Conservation (phyloP, 192 early-diverging fungal genomes). For the Funneliformis mosseae region DNA sequence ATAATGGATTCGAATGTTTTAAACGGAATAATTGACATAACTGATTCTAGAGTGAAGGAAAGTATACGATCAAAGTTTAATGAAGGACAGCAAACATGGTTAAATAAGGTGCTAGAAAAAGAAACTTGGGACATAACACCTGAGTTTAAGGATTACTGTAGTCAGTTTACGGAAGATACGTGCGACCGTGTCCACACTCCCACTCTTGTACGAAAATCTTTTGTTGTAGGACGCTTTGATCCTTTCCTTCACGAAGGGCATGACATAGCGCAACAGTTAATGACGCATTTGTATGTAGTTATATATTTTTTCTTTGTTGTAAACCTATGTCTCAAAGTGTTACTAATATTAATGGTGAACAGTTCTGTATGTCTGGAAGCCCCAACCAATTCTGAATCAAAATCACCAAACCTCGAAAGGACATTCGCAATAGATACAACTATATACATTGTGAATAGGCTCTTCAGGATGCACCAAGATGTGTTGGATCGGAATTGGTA, state of each 20-base stretch:
- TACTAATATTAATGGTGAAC: slow-evolving; percentile 6
- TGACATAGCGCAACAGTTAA: slow-evolving; percentile 13
- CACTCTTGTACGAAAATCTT: not conserved
- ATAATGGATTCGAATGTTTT: too few species aligned
- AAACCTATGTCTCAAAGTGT: slow-evolving; percentile 3
- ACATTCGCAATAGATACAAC: slow-evolving; percentile 22
- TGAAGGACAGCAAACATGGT: too few species aligned
- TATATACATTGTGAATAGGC: slow-evolving; percentile 20
- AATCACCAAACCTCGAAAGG: not conserved
- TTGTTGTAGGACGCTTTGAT: slow-evolving; percentile 15
- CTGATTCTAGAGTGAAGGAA: too few species aligned
- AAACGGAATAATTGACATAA: too few species aligned
- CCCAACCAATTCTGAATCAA: slow-evolving; percentile 9
- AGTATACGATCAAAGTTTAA: too few species aligned
- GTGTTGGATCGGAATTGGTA: slow-evolving; percentile 18
- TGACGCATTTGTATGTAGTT: slow-evolving; percentile 24
- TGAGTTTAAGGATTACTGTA: slow-evolving; percentile 20
- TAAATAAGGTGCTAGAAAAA: too few species aligned
- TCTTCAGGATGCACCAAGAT: slow-evolving; percentile 21
- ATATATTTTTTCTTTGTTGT: not conserved
- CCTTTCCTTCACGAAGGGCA: slow-evolving; percentile 11
- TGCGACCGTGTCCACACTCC: not conserved
- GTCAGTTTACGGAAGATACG: slow-evolving; percentile 13
- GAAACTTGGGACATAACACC: not conserved
- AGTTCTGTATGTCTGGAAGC: slow-evolving; percentile 22